Evolutionary conservation across 1,139 yeast genomes (phyloP).

Genomic region (Geotrichum australiense): DNA sequence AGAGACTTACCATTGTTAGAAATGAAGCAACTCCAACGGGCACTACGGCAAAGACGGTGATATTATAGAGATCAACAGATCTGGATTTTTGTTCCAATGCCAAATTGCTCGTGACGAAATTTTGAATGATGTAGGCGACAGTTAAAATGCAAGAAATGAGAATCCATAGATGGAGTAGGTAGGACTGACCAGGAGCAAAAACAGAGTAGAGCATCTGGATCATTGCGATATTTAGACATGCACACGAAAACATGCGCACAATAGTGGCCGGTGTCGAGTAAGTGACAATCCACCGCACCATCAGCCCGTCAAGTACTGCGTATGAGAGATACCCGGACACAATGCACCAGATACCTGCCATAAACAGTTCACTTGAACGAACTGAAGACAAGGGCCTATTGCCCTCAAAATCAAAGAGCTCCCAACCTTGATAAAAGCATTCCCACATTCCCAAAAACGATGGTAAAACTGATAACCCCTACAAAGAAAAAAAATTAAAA

Average conservation of each 20-base stretch:
- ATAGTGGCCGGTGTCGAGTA: constrained; percentile 86
- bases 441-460: constrained; percentile 50
- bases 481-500: constrained; percentile 1
- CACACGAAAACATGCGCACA: constrained; percentile 75
- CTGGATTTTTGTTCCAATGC: constrained; percentile 44
- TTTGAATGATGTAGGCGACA: constrained; percentile 75
- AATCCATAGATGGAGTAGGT: constrained; percentile 86
- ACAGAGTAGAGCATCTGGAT: constrained; percentile 60
- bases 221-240: constrained; percentile 60
- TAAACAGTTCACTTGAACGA: constrained; percentile 35
- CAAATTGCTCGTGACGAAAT: constrained; percentile 80
- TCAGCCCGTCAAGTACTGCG: constrained; percentile 78
- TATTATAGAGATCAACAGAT: constrained; percentile 62
- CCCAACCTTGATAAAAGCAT: constrained; percentile 47
- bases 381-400: constrained; percentile 31
- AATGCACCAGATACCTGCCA: constrained; percentile 45
- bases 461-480: constrained; percentile 67
- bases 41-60: constrained; percentile 92
- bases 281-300: constrained; percentile 87
- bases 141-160: constrained; percentile 80
- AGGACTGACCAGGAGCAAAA: constrained; percentile 43
- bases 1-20: constrained; percentile 77
- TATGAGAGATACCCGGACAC: constrained; percentile 82
- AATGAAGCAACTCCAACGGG: constrained; percentile 96
- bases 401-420: constrained; percentile 19